Evolutionary conservation across 139 green algal species (phyloP), one percentile per base, ranked within the genome.

Genomic region (Chlorella sp.): DNA sequence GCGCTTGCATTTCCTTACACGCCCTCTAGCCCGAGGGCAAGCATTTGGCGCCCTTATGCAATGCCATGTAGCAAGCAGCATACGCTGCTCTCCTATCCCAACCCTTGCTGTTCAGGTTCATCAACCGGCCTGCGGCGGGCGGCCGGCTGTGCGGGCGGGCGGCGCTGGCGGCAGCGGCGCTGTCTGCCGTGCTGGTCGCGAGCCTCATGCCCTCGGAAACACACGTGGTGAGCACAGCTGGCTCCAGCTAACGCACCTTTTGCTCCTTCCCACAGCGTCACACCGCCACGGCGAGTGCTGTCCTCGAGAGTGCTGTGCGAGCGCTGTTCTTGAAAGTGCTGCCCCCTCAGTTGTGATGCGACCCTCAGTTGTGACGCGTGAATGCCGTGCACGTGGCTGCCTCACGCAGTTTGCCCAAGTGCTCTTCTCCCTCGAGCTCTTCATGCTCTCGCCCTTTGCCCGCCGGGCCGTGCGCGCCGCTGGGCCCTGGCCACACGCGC

Each of bases 171-270:
- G 79, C 83, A 17, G 90, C 84, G 1, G 80, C 94, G 27, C 82
- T 88, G 60, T 85, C 89, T 1, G 91, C 88, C 1, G 81, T 97
- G 34, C 86, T 97, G 26, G 72, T 97, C 24, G 83, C 93, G 2
- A 91, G 83, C 32, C 67, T 84, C 27, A 82, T 97, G 82, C 69
- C 71, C 10, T 82, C 79, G 4, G 82, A 88, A 26, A 35, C 70
- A 34, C 70, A 91, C 1, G 90, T 94, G 79, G 86, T 91, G 80
- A 74, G 86, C n/a, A n/a, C n/a, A n/a, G n/a, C n/a, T n/a, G n/a
- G n/a, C n/a, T n/a, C n/a, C n/a, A n/a, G n/a, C n/a, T n/a, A n/a
- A n/a, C n/a, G n/a, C n/a, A n/a, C n/a, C n/a, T n/a, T n/a, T n/a
- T n/a, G n/a, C n/a, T n/a, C n/a, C n/a, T n/a, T n/a, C n/a, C n/a